Evolutionary conservation across 2,329 filamentous ascomycete species (phyloP).

Genomic region (Aspergillus tubingensis): DNA sequence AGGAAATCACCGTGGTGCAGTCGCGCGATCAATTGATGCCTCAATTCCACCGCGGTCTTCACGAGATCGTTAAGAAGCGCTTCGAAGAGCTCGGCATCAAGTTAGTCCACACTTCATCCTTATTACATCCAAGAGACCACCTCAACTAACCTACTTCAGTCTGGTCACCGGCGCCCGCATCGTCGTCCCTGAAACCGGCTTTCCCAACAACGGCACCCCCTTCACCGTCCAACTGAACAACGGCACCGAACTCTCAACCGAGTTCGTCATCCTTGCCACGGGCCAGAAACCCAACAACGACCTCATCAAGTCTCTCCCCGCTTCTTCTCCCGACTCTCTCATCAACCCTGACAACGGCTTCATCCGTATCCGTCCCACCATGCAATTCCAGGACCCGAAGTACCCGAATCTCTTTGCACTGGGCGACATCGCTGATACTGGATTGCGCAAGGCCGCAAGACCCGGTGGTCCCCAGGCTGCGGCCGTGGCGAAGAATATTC

Average conservation of each 20-base stretch:
- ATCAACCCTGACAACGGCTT: conserved; percentile 39
- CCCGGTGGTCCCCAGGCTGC: conserved; percentile 35
- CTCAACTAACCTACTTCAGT: conserved; percentile 2
- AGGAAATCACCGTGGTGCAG: conserved; percentile 51
- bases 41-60: conserved; percentile 33
- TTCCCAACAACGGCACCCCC: conserved; percentile 26
- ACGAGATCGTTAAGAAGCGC: conserved; percentile 33
- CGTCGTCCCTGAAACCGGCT: conserved; percentile 28
- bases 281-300: conserved; percentile 52
- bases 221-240: conserved; percentile 35
- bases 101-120: conserved; percentile 9
- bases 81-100: conserved; percentile 37
- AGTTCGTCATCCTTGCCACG: conserved; percentile 50
- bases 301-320: conserved; percentile 37
- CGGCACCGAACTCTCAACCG: conserved; percentile 34
- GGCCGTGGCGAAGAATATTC: conserved; percentile 37
- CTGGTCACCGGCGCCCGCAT: conserved; percentile 36
- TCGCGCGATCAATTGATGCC: conserved; percentile 45
- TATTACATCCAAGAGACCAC: no score
- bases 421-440: conserved; percentile 41
- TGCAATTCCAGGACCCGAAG: conserved; percentile 35
- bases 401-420: conserved; percentile 38
- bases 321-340: conserved; percentile 25
- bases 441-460: conserved; percentile 37
- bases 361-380: conserved; percentile 35